phyloP scores from a whole-genome alignment of 306 rosid genomes.

The cucumber (Cucumis sativus) region Cucumber_9930_V3 NC_026660.2:28304501-28305000 shows the following conservation, averaged over 20 bases:
- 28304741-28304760: neutral
- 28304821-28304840: neutral
- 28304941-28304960: neutral
- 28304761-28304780: neutral
- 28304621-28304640: neutral
- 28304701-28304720: neutral
- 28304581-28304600: neutral
- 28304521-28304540: constrained; percentile 41
- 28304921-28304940: neutral
- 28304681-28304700: neutral
- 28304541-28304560: neutral
- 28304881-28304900: neutral
- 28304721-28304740: no score
- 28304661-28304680: no score
- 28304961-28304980: neutral
- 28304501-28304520: constrained; percentile 86
- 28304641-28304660: no score
- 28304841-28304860: neutral
- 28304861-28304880: neutral
- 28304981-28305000: neutral
- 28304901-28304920: neutral
- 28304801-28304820: neutral
- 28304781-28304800: neutral
- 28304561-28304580: neutral
- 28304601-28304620: neutral